Evolutionary conservation across 768 basidiomycete genomes (phyloP).

Genomic region (Mrakia gelida): DNA sequence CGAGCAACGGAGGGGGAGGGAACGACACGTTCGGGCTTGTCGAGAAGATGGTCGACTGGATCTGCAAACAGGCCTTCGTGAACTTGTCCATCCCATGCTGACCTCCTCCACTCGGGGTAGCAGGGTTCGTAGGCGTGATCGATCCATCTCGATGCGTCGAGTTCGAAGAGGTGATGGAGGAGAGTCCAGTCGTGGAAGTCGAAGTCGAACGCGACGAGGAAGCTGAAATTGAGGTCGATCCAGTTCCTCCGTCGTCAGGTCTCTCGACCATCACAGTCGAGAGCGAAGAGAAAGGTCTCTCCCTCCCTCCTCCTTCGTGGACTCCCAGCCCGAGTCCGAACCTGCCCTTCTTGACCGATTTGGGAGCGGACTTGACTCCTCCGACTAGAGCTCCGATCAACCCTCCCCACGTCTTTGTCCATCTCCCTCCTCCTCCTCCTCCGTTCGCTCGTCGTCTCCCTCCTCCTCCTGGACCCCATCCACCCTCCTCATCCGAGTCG

Average conservation of each 20-base stretch:
- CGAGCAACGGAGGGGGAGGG: constrained; percentile 28
- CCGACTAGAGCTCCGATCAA: constrained; percentile 13
- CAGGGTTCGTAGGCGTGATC: background rate
- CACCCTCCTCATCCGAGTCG: background rate
- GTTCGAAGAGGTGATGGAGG: background rate
- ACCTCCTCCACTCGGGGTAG: background rate
- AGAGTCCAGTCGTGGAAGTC: background rate
- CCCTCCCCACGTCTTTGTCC: constrained; percentile 14
- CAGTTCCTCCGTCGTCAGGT: background rate
- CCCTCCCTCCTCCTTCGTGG: background rate
- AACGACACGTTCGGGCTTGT: constrained; percentile 21
- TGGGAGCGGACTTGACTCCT: background rate
- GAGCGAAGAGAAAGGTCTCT: background rate
- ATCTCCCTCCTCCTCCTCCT: background rate
- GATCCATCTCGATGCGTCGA: background rate
- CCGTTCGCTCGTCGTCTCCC: background rate
- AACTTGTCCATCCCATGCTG: constrained; percentile 13
- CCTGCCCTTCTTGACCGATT: background rate
- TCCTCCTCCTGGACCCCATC: background rate
- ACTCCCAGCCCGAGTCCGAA: background rate
- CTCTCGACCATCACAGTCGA: constrained; percentile 24
- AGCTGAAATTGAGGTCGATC: background rate
- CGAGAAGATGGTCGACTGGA: constrained; percentile 22
- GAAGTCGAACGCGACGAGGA: background rate
- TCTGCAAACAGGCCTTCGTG: background rate